Percentiles rank a stretch among this genome's conserved stretches.
Conservation (phyloP, 163 green algal species). For the Scenedesmus sp. region DNA sequence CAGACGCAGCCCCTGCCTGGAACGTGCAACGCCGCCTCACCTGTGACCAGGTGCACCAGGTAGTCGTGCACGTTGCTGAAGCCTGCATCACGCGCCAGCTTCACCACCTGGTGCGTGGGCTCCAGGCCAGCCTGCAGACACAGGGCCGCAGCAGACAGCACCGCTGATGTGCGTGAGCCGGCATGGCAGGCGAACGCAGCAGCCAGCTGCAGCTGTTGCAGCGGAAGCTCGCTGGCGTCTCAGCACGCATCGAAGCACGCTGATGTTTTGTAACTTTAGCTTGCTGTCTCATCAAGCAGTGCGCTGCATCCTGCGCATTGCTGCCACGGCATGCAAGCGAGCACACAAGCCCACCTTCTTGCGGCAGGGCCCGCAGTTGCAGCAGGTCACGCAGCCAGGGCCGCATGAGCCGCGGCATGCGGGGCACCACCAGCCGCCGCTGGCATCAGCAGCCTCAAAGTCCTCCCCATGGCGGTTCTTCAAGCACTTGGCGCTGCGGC, state of each 20-base stretch:
- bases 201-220: not conserved
- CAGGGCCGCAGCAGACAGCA: not conserved
- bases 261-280: too few species aligned
- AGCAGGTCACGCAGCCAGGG: conserved; percentile 80
- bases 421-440: conserved; percentile 82
- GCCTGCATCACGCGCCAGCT: conserved; percentile 65
- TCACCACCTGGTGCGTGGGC: conserved; percentile 80
- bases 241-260: too few species aligned
- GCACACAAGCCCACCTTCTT: conserved; percentile 64
- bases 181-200: not conserved
- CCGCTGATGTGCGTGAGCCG: not conserved
- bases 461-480: conserved; percentile 87
- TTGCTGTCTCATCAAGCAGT: too few species aligned
- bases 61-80: conserved; percentile 90
- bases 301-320: not conserved
- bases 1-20: not conserved
- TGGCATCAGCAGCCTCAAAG: conserved; percentile 66
- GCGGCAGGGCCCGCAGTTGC: conserved; percentile 89
- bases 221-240: not conserved
- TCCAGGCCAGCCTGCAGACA: conserved; percentile 68
- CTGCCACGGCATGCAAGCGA: not conserved
- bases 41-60: conserved; percentile 79
- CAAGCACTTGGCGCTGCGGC: conserved; percentile 79
- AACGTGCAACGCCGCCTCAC: too few species aligned
- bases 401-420: conserved; percentile 83